Evolutionary conservation across 768 basidiomycete species (phyloP).

Genomic region (Leccinum fibrillosum): DNA sequence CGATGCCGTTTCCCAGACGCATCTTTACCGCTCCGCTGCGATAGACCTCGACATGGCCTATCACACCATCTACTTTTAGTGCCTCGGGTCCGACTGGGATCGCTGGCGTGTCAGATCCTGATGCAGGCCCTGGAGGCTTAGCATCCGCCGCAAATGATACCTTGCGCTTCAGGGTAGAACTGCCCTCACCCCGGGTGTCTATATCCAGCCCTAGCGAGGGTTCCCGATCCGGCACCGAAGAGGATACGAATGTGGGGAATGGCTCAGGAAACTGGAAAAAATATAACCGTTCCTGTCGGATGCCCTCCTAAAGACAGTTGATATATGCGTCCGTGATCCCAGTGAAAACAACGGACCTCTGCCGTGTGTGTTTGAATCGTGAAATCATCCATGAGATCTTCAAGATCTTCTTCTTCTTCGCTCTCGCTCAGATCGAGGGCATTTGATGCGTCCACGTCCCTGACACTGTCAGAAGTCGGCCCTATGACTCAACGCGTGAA

Average conservation of each 20-base stretch:
- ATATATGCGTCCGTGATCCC: neutral
- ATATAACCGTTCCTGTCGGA: conserved; percentile 68
- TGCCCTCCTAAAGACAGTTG: neutral
- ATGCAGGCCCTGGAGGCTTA: conserved; percentile 42
- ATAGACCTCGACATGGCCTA: conserved; percentile 84
- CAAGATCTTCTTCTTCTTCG: conserved; percentile 78
- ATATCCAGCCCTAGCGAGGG: conserved; percentile 33
- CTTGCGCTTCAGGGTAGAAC: conserved; percentile 34
- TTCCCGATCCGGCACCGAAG: conserved; percentile 28
- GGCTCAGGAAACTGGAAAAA: conserved; percentile 90
- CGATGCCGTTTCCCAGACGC: conserved; percentile 73
- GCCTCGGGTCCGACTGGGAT: conserved; percentile 17
- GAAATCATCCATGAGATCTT: conserved; percentile 75
- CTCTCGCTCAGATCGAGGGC: conserved; percentile 71
- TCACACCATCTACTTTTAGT: conserved; percentile 60
- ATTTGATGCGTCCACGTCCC: conserved; percentile 48
- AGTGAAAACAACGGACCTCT: conserved; percentile 32
- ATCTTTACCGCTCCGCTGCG: conserved; percentile 85
- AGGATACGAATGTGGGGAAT: conserved; percentile 68
- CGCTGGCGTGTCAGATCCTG: conserved; percentile 21
- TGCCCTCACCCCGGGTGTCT: conserved; percentile 27
- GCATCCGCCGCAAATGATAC: conserved; percentile 66
- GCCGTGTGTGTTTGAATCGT: conserved; percentile 37
- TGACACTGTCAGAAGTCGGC: neutral
- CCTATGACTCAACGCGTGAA: conserved; percentile 4